Conservation (phyloP, 2,329 filamentous ascomycete species). For the Esteya vermicola region DNA sequence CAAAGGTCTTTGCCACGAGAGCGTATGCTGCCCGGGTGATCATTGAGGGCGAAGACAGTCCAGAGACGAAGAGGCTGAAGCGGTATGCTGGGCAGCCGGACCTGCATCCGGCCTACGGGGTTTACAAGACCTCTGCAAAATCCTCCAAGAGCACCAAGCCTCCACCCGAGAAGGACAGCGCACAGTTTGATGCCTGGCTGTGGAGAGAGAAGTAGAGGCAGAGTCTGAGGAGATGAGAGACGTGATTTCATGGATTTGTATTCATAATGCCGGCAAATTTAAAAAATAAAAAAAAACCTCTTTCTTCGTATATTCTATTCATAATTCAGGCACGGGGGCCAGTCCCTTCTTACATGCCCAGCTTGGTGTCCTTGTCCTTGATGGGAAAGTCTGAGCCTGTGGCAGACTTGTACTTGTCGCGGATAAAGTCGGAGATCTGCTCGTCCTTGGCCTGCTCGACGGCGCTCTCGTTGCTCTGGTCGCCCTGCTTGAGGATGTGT, state of each 20-base stretch:
- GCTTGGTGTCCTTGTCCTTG: constrained; percentile 46
- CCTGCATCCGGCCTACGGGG: not conserved
- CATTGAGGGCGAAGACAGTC: not conserved
- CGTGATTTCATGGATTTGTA: no score
- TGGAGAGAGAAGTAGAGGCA: no score
- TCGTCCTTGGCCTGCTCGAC: constrained; percentile 75
- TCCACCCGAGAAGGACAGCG: not conserved
- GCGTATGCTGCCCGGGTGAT: not conserved
- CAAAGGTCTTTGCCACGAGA: not conserved
- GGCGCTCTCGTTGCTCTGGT: constrained; percentile 59
- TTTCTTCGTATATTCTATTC: no score
- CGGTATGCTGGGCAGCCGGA: not conserved
- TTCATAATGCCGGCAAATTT: no score
- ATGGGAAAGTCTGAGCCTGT: constrained; percentile 58
- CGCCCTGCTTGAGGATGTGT: constrained; percentile 53
- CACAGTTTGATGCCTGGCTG: not conserved
- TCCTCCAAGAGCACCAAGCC: not conserved
- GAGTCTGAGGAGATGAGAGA: no score
- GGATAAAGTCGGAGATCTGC: constrained; percentile 59
- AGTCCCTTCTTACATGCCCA: constrained; percentile 1
- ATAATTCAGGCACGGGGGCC: no score
- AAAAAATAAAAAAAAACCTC: no score
- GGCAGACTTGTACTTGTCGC: constrained; percentile 51
- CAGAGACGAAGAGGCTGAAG: not conserved
- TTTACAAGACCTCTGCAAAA: not conserved